Conservation (phyloP, 169 alveolate species). For the Cystoisospora suis region DNA sequence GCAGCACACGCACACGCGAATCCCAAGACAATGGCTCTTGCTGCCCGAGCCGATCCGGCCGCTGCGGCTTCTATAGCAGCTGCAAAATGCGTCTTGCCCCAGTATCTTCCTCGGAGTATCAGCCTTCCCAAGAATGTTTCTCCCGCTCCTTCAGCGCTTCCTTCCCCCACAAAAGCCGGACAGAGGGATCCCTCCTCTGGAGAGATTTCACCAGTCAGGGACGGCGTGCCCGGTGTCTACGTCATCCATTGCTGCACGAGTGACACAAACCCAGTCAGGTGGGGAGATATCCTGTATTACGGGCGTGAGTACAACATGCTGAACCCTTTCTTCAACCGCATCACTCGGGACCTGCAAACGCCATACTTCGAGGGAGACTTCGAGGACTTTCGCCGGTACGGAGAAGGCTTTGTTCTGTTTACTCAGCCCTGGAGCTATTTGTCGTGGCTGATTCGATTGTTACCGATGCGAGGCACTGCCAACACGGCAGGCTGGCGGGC, state of each 20-base stretch:
- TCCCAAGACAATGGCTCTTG: background rate
- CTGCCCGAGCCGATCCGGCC: background rate
- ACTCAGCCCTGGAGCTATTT: no score
- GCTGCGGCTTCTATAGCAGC: constrained; percentile 55
- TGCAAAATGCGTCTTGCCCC: constrained; percentile 8
- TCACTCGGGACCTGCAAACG: constrained; percentile 17
- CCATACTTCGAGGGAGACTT: constrained; percentile 40
- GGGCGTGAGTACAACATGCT: constrained; percentile 51
- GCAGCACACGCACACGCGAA: constrained; percentile 30
- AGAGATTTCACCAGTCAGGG: no score
- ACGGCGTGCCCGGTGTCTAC: constrained; percentile 33
- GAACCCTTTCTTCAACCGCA: constrained; percentile 31
- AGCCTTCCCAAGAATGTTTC: constrained; percentile 13
- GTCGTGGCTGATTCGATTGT: no score
- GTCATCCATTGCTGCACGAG: constrained; percentile 53
- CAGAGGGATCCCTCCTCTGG: no score
- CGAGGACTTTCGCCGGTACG: constrained; percentile 46
- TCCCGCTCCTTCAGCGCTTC: background rate
- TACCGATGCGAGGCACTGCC: no score
- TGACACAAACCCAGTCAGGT: constrained; percentile 38
- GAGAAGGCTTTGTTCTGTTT: no score
- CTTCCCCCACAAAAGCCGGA: constrained; percentile 16
- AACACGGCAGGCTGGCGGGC: no score
- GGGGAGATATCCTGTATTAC: constrained; percentile 38
- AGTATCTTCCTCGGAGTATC: background rate